These are phyloP conservation scores for Candida chilensis DNA, from an alignment of 805 yeast genomes.

Conservation along the genomic window DNA sequence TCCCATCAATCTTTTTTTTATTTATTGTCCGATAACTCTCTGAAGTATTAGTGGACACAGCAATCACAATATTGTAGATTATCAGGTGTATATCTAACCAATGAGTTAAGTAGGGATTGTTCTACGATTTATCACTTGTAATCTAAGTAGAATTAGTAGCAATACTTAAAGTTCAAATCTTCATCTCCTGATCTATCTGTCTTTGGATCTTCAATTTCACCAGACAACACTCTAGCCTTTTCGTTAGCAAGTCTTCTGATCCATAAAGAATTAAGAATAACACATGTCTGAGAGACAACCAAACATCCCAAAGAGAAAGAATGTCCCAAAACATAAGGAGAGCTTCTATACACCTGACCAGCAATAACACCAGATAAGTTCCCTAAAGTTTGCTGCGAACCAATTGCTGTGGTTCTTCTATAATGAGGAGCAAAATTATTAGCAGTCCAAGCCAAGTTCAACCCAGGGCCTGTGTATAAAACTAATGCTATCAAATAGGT, in stretches of 20 bases:
- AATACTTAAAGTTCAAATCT: conserved; percentile 12
- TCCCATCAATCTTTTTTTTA: too few species aligned
- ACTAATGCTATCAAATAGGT: conserved; percentile 22
- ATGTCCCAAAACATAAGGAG: conserved; percentile 30
- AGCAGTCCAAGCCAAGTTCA: conserved; percentile 34
- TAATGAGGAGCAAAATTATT: conserved; percentile 30
- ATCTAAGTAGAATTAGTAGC: conserved; percentile 6
- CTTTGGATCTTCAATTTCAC: conserved; percentile 9
- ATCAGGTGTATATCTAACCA: too few species aligned
- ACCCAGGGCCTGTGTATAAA: conserved; percentile 24
- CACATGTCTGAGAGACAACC: conserved; percentile 5
- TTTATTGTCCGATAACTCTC: too few species aligned
- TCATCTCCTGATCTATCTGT: conserved; percentile 11
- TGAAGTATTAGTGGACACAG: too few species aligned
- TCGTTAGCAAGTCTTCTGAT: conserved; percentile 3
- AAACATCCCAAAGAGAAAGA: conserved; percentile 26
- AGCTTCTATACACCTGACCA: conserved; percentile 28
- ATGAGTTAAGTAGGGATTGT: too few species aligned
- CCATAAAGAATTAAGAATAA: conserved; percentile 5
- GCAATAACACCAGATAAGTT: conserved; percentile 35
- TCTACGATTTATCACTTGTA: too few species aligned
- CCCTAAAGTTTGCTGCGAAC: conserved; percentile 31
- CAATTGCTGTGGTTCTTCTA: conserved; percentile 31
- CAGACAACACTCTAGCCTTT: conserved; percentile 8
- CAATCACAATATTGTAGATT: too few species aligned